Evolutionary conservation across 179 eudicot genomes (phyloP).

Genomic region (Spinacia oleracea): DNA sequence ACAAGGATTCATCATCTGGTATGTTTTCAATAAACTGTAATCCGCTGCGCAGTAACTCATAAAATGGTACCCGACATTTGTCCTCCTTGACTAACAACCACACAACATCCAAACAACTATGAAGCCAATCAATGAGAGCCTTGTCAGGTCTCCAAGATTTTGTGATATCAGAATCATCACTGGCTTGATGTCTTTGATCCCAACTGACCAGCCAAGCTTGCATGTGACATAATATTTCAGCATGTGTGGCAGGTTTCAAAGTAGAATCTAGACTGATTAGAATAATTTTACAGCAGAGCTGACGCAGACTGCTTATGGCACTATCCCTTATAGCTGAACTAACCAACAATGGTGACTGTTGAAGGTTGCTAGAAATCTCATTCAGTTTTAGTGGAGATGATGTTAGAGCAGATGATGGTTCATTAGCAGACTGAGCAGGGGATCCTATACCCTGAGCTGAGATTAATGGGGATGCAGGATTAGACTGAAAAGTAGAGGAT

Average conservation of each 20-base stretch:
- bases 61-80: slow-evolving; percentile 89
- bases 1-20: slow-evolving; percentile 92
- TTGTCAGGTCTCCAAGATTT: slow-evolving; percentile 71
- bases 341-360: slow-evolving; percentile 44
- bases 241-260: slow-evolving; percentile 83
- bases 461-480: slow-evolving; percentile 79
- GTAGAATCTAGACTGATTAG: slow-evolving; percentile 64
- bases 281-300: slow-evolving; percentile 83
- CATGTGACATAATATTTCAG: slow-evolving; percentile 74
- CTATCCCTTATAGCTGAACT: slow-evolving; percentile 53
- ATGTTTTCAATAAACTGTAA: slow-evolving; percentile 86
- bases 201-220: slow-evolving; percentile 86
- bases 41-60: slow-evolving; percentile 86
- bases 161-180: slow-evolving; percentile 52
- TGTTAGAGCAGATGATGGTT: slow-evolving; percentile 53
- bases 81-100: slow-evolving; percentile 89
- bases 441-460: slow-evolving; percentile 82
- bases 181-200: slow-evolving; percentile 72
- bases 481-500: slow-evolving; percentile 72
- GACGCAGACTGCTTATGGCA: slow-evolving; percentile 82
- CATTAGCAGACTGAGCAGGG: slow-evolving; percentile 77
- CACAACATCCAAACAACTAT: slow-evolving; percentile 83
- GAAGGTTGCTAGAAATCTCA: slow-evolving; percentile 48
- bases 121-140: slow-evolving; percentile 78
- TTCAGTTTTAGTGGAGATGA: slow-evolving; percentile 66